phyloP scores from a whole-genome alignment of 2,329 filamentous ascomycete species.

The Paramyrothecium sp. region DNA sequence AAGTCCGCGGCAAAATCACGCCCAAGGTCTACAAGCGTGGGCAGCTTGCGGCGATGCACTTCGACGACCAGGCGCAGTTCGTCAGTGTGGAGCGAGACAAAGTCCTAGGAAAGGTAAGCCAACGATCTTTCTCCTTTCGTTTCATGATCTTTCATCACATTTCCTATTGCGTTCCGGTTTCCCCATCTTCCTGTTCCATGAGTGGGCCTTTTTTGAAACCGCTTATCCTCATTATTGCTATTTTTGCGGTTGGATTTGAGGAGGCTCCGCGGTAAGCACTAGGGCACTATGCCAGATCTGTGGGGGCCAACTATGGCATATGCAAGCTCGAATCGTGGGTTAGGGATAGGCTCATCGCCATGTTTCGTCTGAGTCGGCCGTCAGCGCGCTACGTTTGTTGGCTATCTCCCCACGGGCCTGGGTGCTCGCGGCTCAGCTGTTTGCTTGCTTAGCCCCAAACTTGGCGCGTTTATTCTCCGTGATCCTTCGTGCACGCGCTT shows the following conservation, averaged over 20 bases:
- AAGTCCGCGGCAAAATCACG: slow-evolving; percentile 89
- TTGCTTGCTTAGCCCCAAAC: neutral
- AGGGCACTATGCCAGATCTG: neutral
- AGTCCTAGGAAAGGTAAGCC: slow-evolving; percentile 73
- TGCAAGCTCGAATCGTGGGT: neutral
- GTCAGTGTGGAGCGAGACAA: slow-evolving; percentile 84
- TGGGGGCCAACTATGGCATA: neutral
- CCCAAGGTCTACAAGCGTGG: slow-evolving; percentile 85
- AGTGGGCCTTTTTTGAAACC: neutral
- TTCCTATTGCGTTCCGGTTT: slow-evolving; percentile 5
- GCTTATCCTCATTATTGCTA: neutral
- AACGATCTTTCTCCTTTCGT: slow-evolving; percentile 12
- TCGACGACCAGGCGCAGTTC: slow-evolving; percentile 83
- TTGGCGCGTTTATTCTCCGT: neutral
- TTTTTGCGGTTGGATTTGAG: neutral
- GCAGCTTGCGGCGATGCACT: slow-evolving; percentile 72
- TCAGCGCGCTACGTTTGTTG: neutral
- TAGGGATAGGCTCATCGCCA: neutral
- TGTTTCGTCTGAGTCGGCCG: neutral
- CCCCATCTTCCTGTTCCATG: neutral
- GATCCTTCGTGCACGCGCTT: neutral
- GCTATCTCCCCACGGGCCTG: neutral
- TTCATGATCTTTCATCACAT: slow-evolving; percentile 12
- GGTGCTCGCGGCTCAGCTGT: neutral
- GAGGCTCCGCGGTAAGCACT: neutral